Evolutionary conservation across 2,329 filamentous ascomycete genomes (phyloP), one percentile per base, ranked within the genome.

Genomic region (Hypoxylon sp.): DNA sequence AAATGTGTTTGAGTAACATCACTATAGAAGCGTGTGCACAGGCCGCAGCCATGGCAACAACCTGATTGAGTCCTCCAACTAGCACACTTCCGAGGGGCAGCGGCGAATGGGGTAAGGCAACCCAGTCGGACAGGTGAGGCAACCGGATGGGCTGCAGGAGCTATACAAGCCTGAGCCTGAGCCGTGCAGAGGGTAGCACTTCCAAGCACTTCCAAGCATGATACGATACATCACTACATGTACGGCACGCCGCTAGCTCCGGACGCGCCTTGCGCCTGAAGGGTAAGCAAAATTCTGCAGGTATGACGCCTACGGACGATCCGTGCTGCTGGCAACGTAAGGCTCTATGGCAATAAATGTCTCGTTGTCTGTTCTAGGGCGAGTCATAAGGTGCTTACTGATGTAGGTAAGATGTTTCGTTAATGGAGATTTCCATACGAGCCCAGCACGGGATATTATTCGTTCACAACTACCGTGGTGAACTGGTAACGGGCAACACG

Each of bases 111-210:
- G 42, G 54, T 27, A 56, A 60, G 37, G 59, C 54, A 56, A 30
- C 42, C 53, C 44, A 66, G 63, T 61, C 55, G 61, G 54, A 57
- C 54, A 35, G 59, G 56, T 42, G 63, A 69, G 59, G 63, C 30
- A 63, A 64, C 59, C 35, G 37, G 44, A 69, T n/a, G 40, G 56
- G 27, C 58, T 68, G 61, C 57, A 69, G 50, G 42, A 50, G 46
- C 40, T 53, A 44, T 44, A 44, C 17, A 44, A 8, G 40, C 40
- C 42, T 25, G 10, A 56, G 48, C 57, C 57, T 17, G 11, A 33
- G 27, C 54, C 42, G 44, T 53, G 35, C 51, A 22, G 53, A 58
- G 31, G 30, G n/a, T 20, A n/a, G n/a, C n/a, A n/a, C n/a, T n/a
- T n/a, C n/a, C n/a, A n/a, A 53, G 37, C 49, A 25, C 25, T 25